Percentiles rank a stretch among this genome's conserved stretches.
Evolutionary conservation across 495 filamentous ascomycete genomes (phyloP).

Genomic region (Rhypophila decipiens): DNA sequence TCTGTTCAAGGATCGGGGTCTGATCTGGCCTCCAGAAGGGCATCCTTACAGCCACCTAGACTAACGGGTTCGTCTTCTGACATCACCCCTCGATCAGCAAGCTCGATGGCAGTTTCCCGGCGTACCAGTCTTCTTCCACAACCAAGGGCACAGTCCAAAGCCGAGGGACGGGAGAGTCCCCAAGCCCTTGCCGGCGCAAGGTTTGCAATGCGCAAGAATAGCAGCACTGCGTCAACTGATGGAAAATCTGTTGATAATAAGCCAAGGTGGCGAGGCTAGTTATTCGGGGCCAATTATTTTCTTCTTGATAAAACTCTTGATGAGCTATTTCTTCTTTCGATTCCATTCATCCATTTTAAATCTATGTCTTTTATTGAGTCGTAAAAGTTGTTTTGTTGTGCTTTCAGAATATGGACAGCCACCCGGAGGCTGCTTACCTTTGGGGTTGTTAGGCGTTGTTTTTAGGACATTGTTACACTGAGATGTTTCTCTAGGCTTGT

Average conservation of each 20-base stretch:
- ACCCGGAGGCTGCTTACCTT: no score
- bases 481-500: no score
- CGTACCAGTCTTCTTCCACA: constrained; percentile 47
- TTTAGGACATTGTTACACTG: no score
- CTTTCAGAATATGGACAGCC: no score
- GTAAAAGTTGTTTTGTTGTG: no score
- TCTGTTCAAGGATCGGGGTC: constrained; percentile 18
- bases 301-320: not conserved
- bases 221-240: constrained; percentile 14
- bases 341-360: not conserved
- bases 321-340: not conserved
- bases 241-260: constrained; percentile 18
- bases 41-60: constrained; percentile 39
- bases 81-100: constrained; percentile 35
- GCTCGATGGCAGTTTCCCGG: constrained; percentile 36
- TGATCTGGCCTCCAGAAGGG: constrained; percentile 34
- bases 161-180: constrained; percentile 32
- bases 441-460: no score
- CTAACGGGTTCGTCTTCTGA: constrained; percentile 17
- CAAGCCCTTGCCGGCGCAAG: constrained; percentile 34
- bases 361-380: not conserved
- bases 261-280: constrained; percentile 24
- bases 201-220: constrained; percentile 29
- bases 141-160: constrained; percentile 23
- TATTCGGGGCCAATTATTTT: not conserved